Percentiles rank a stretch among this genome's conserved stretches.
These are phyloP conservation scores for Daldinia vernicosa DNA, from an alignment of 495 filamentous ascomycete species.

Conservation along the genomic window DNA sequence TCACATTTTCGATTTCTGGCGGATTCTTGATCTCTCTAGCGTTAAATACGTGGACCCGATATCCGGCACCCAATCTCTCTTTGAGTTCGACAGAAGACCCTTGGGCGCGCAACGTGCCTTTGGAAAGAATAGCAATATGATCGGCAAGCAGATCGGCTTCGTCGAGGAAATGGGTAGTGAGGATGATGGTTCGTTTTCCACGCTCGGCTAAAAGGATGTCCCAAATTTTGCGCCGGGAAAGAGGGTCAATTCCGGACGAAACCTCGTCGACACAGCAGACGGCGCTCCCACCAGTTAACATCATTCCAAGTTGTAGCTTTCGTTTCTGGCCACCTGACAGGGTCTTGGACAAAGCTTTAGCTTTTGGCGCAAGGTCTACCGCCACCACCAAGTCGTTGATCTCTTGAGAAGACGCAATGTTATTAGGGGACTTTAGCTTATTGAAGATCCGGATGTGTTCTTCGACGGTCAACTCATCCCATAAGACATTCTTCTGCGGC, in stretches of 20 bases:
- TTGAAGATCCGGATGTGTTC: constrained; percentile 86
- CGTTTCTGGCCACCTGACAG: constrained; percentile 89
- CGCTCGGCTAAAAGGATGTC: constrained; percentile 84
- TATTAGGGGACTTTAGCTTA: constrained; percentile 69
- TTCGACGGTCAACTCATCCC: constrained; percentile 81
- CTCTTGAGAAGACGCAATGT: constrained; percentile 61
- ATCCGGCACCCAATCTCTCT: constrained; percentile 74
- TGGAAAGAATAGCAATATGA: constrained; percentile 79
- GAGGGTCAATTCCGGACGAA: constrained; percentile 81
- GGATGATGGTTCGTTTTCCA: constrained; percentile 77
- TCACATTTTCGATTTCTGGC: constrained; percentile 64
- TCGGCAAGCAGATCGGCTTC: constrained; percentile 81
- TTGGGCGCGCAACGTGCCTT: constrained; percentile 72
- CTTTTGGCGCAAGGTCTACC: constrained; percentile 76
- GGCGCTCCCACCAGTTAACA: constrained; percentile 84
- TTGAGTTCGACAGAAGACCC: constrained; percentile 84
- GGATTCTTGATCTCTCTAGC: constrained; percentile 52
- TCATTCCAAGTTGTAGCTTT: constrained; percentile 92
- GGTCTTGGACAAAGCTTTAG: constrained; percentile 69
- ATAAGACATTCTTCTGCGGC: constrained; percentile 89
- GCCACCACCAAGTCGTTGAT: constrained; percentile 67
- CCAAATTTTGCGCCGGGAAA: constrained; percentile 86
- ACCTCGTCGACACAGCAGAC: constrained; percentile 93
- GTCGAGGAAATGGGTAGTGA: constrained; percentile 87
- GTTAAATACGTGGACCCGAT: constrained; percentile 75